phyloP scores from a whole-genome alignment of 2,329 filamentous ascomycete species.

The Trichothecium sympodiale region DNA sequence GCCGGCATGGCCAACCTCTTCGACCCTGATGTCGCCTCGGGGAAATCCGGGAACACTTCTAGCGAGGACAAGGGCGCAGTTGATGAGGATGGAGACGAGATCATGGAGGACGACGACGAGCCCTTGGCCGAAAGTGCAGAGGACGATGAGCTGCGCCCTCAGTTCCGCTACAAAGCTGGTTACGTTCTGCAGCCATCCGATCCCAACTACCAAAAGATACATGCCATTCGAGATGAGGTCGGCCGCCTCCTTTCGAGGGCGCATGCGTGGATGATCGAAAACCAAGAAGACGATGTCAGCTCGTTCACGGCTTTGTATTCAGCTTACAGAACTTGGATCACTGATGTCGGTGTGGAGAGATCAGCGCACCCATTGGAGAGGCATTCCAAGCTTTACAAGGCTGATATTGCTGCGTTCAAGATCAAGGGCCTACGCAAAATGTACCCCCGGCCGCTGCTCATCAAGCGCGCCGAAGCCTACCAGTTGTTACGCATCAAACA shows the following conservation, averaged over 20 bases:
- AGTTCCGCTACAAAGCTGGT: slow-evolving; percentile 81
- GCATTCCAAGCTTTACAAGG: slow-evolving; percentile 70
- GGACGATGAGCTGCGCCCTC: slow-evolving; percentile 72
- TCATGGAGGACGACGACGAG: slow-evolving; percentile 38
- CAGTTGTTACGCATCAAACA: slow-evolving; percentile 89
- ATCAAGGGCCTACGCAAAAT: slow-evolving; percentile 85
- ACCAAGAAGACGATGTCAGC: slow-evolving; percentile 90
- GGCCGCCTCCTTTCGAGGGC: slow-evolving; percentile 74
- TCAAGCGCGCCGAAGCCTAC: slow-evolving; percentile 88
- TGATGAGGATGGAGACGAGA: slow-evolving; percentile 43
- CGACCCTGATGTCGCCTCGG: slow-evolving; percentile 61
- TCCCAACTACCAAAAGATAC: slow-evolving; percentile 62
- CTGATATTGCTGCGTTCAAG: slow-evolving; percentile 87
- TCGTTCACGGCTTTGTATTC: slow-evolving; percentile 91
- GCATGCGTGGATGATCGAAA: slow-evolving; percentile 68
- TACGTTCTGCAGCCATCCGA: slow-evolving; percentile 54
- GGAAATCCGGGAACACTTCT: slow-evolving; percentile 21
- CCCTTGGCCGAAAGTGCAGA: slow-evolving; percentile 55
- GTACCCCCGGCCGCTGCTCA: slow-evolving; percentile 84
- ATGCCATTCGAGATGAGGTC: slow-evolving; percentile 68
- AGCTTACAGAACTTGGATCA: slow-evolving; percentile 92
- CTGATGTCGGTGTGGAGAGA: slow-evolving; percentile 91
- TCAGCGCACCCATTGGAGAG: slow-evolving; percentile 89
- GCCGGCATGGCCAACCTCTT: slow-evolving; percentile 87
- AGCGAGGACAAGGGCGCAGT: slow-evolving; percentile 40